Percentiles rank a stretch among this genome's conserved stretches.
phyloP scores from a whole-genome alignment of 768 basidiomycete genomes.

The Trametes villosa region DNA sequence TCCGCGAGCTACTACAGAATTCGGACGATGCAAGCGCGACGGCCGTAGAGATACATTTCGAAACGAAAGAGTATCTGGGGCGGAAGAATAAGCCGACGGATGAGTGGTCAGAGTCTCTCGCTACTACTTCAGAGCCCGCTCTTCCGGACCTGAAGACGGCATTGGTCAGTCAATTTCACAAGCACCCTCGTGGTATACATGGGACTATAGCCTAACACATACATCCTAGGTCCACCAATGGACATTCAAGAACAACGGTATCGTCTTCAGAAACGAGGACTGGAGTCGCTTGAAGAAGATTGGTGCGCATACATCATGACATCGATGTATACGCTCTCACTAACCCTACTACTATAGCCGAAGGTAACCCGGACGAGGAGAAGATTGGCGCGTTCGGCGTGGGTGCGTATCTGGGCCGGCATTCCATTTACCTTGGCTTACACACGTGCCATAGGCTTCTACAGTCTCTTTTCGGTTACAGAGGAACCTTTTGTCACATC shows the following conservation, averaged over 20 bases:
- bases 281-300: constrained; percentile 92
- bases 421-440: not conserved
- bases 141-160: constrained; percentile 71
- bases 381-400: constrained; percentile 96
- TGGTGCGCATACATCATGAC: constrained; percentile 43
- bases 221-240: constrained; percentile 69
- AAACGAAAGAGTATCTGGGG: constrained; percentile 58
- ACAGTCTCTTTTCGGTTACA: constrained; percentile 81
- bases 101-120: constrained; percentile 15
- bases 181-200: not conserved
- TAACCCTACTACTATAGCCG: constrained; percentile 50
- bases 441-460: constrained; percentile 55
- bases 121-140: constrained; percentile 12
- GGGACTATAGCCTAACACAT: not conserved
- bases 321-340: too few relatives aligned
- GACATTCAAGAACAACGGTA: constrained; percentile 89
- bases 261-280: constrained; percentile 80
- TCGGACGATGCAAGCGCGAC: constrained; percentile 88
- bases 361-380: constrained; percentile 92
- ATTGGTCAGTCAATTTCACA: too few relatives aligned
- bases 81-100: constrained; percentile 31
- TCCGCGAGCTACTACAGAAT: constrained; percentile 91
- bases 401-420: constrained; percentile 44
- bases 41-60: constrained; percentile 78
- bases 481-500: constrained; percentile 85